Base-by-base conservation (phyloP, 2,329 filamentous ascomycete species). In the Aquanectria penicillioides region DNA sequence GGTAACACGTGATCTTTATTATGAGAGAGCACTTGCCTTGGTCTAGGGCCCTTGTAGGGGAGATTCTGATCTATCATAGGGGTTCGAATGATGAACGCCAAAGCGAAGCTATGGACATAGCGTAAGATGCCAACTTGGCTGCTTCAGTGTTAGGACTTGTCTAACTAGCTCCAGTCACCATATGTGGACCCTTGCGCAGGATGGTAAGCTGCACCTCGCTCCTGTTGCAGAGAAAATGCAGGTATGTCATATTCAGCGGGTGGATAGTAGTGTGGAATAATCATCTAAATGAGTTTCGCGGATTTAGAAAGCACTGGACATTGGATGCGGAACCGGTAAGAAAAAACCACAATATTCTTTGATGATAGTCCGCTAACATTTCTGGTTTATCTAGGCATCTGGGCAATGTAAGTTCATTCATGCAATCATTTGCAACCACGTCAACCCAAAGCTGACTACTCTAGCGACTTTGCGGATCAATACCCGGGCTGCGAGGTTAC, bases 181-280 rank as follows among this genome's bases (percentile, higher is more conserved):
- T 26, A 61, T 46, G 33, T 86, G 22, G 83, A 86, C 64, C 73
- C 86, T 33, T 80, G 83, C 38, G 85, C 84, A 6, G 84, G 86
- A 29, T n/a, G 55, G 55, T 8, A 38, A 34, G 18, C 38, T 61
- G 6, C 44, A 61, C 28, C 22, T 46, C 17, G 59, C 59, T 2
- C 59, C 59, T 37, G 26, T 61, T 18, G 15, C 29, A 11, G n/a
- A 22, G 1, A 44, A 55, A 6, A 47, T 61, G 17, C 37, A 54
- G 49, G 59, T 61, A 18, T 3, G 57, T 34, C 11, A 11, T 31
- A 20, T 20, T n/a, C n/a, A n/a, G n/a, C n/a, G n/a, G n/a, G n/a
- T n/a, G n/a, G n/a, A n/a, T n/a, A n/a, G n/a, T 8, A 3, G 7
- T 13, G 17, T 12, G n/a, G n/a, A n/a, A 7, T n/a, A 8, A 5